Conservation (phyloP, 2,329 filamentous ascomycete species). For the Alternaria ventricosa region DNA sequence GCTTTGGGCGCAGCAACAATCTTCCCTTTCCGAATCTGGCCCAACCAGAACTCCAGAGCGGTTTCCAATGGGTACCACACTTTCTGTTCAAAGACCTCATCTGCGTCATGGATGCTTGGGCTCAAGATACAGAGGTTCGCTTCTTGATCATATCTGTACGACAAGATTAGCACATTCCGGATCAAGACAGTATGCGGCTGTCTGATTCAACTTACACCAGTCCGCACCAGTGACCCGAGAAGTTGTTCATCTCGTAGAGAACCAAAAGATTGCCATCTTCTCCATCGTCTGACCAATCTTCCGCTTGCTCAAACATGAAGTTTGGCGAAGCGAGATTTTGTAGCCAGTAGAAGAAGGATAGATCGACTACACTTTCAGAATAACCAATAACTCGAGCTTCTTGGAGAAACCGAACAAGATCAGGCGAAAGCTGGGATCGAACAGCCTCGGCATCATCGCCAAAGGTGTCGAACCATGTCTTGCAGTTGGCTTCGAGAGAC, state of each 20-base stretch:
- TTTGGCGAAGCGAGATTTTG: background rate
- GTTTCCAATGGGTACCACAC: constrained; percentile 18
- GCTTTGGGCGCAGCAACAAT: constrained; percentile 6
- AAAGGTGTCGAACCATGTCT: background rate
- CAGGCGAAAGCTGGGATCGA: background rate
- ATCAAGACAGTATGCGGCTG: background rate
- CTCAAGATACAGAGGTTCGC: constrained; percentile 4
- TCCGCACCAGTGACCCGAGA: background rate
- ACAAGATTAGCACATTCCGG: background rate
- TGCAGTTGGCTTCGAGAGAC: background rate
- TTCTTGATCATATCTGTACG: constrained; percentile 18
- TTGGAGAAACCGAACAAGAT: background rate
- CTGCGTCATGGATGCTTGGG: background rate
- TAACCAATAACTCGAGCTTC: background rate
- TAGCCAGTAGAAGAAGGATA: constrained; percentile 4
- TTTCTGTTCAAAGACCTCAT: constrained; percentile 5
- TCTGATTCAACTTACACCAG: background rate
- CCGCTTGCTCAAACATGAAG: constrained; percentile 2
- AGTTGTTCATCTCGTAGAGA: background rate
- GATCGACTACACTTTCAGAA: background rate
- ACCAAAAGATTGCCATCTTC: background rate
- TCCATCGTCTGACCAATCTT: background rate
- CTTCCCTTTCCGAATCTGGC: constrained; percentile 16
- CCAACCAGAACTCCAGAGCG: constrained; percentile 13
- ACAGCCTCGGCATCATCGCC: background rate